These are phyloP conservation scores for Mortierella alpina DNA, from an alignment of 192 early-diverging fungal genomes.

Conservation along the genomic window DNA sequence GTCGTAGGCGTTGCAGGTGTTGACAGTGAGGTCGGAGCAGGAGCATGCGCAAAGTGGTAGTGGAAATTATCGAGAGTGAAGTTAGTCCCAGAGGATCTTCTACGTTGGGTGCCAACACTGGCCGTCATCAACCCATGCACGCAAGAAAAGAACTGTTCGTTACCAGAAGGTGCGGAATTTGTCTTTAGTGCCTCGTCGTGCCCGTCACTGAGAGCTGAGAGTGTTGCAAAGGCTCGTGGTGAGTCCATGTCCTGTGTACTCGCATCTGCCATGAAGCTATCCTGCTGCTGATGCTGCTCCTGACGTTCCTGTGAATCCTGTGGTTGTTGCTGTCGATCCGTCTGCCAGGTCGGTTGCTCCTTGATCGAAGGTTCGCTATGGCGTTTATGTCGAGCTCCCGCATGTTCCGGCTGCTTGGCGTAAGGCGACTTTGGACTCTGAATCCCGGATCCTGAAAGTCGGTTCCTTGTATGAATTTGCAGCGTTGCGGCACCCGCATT, in stretches of 20 bases:
- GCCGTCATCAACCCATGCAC: neutral
- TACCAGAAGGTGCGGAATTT: conserved; percentile 42
- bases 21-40: too few species aligned
- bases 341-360: conserved; percentile 17
- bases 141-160: neutral
- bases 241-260: conserved; percentile 9
- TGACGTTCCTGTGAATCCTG: conserved; percentile 5
- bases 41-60: neutral
- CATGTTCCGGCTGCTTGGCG: conserved; percentile 8
- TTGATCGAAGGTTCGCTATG: conserved; percentile 11
- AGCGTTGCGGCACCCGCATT: neutral
- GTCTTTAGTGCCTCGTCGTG: conserved; percentile 16
- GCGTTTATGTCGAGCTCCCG: conserved; percentile 10
- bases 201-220: conserved; percentile 3
- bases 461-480: neutral
- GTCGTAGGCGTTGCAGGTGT: neutral
- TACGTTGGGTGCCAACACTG: neutral
- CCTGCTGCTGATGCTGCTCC: neutral
- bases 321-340: conserved; percentile 2
- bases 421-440: conserved; percentile 16
- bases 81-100: conserved; percentile 13
- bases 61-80: neutral
- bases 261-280: conserved; percentile 34
- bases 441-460: conserved; percentile 1
- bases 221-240: neutral